Conservation (phyloP, 176 grass and related monocot species). For the Paspalum notatum region DNA sequence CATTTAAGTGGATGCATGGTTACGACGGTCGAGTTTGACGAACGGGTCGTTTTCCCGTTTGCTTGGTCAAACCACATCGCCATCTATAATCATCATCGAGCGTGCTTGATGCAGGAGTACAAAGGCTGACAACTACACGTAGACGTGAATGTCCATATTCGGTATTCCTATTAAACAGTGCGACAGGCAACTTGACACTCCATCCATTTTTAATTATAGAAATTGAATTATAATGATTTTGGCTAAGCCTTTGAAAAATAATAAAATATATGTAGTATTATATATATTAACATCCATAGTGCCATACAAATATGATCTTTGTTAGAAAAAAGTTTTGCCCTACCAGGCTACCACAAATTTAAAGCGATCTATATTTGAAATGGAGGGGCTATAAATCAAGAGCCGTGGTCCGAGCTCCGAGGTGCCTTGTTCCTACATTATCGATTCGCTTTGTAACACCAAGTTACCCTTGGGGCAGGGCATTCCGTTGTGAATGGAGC, state of each 20-base stretch:
- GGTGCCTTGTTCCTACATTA: not conserved
- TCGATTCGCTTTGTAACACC: not conserved
- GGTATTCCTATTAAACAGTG: not conserved
- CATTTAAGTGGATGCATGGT: not conserved
- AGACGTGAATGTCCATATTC: slow-evolving; percentile 17
- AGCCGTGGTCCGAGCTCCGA: not conserved
- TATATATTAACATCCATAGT: no score
- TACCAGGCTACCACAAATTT: no score
- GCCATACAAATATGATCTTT: no score
- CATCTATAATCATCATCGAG: slow-evolving; percentile 22
- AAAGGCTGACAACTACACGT: slow-evolving; percentile 33
- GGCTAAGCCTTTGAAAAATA: no score
- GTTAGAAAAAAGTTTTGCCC: no score
- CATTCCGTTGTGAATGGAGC: slow-evolving; percentile 14
- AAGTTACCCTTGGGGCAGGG: not conserved
- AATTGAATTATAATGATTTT: no score
- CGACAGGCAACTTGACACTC: not conserved
- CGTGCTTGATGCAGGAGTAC: slow-evolving; percentile 56
- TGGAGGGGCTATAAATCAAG: no score
- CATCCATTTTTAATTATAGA: no score
- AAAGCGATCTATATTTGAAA: no score
- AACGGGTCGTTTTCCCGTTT: slow-evolving; percentile 8
- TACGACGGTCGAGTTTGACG: not conserved
- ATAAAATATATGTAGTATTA: no score
- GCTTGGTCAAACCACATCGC: not conserved